Percentiles rank a stretch among this genome's conserved stretches.
These are phyloP conservation scores for Wickerhamomyces tratensis DNA, from an alignment of 805 yeast species.

Conservation along the genomic window DNA sequence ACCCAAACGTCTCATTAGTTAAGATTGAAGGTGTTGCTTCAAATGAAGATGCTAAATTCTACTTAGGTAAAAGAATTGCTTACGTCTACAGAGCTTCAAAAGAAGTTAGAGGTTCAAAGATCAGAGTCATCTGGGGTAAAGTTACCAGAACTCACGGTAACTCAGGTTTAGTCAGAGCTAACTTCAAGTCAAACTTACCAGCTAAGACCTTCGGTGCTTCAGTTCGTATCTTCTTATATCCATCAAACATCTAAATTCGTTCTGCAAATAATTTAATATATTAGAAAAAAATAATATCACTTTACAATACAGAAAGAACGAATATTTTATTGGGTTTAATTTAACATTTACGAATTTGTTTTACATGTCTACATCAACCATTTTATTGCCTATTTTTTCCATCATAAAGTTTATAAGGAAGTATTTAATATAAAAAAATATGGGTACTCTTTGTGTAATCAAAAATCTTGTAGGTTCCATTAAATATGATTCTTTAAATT, in stretches of 20 bases:
- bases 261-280: neutral
- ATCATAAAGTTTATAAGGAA: neutral
- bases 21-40: conserved; percentile 93
- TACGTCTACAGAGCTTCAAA: conserved; percentile 98
- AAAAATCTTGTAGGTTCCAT: too few relatives aligned
- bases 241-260: conserved; percentile 88
- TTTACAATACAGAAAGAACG: too few relatives aligned
- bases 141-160: conserved; percentile 98
- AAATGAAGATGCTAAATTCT: conserved; percentile 95
- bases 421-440: neutral
- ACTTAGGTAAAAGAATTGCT: conserved; percentile 99
- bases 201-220: conserved; percentile 99
- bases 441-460: neutral
- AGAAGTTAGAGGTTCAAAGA: conserved; percentile 97
- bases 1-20: conserved; percentile 96
- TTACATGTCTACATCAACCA: neutral
- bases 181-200: conserved; percentile 98
- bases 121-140: conserved; percentile 99
- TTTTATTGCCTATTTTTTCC: neutral
- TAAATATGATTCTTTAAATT: too few relatives aligned
- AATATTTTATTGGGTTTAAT: neutral
- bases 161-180: conserved; percentile 97
- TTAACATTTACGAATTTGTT: neutral
- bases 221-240: conserved; percentile 99
- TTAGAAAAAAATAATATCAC: too few relatives aligned